These are phyloP conservation scores for Phytophthora fragariaefolia DNA, from an alignment of 352 stramenopile species.

Conservation along the genomic window DNA sequence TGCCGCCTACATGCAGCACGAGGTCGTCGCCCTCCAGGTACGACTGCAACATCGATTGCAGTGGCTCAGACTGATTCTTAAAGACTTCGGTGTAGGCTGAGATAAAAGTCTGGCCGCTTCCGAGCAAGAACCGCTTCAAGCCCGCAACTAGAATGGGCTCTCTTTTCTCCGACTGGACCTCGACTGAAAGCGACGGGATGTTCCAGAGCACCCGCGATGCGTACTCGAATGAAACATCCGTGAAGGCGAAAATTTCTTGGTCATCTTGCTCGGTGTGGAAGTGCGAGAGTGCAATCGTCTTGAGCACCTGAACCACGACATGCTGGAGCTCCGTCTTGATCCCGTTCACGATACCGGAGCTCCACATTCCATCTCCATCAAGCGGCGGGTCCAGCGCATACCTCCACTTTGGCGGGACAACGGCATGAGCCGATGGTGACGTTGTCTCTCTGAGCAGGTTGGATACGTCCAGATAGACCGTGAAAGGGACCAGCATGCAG, in stretches of 20 bases:
- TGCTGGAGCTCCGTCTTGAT: constrained; percentile 61
- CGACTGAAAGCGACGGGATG: constrained; percentile 69
- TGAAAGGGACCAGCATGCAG: constrained; percentile 80
- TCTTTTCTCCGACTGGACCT: constrained; percentile 44
- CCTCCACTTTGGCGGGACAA: constrained; percentile 21
- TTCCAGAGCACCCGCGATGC: constrained; percentile 72
- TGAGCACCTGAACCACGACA: constrained; percentile 68
- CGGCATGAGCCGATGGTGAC: neutral
- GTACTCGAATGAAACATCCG: constrained; percentile 81
- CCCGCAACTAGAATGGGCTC: constrained; percentile 68
- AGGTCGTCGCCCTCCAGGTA: constrained; percentile 76
- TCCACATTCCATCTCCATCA: constrained; percentile 13
- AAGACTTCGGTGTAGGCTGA: constrained; percentile 75
- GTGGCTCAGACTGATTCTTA: constrained; percentile 64
- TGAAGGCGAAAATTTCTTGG: constrained; percentile 78
- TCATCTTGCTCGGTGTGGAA: constrained; percentile 68
- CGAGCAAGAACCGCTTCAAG: constrained; percentile 76
- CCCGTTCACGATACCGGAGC: constrained; percentile 37
- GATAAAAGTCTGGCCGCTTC: constrained; percentile 77
- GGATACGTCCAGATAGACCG: constrained; percentile 64
- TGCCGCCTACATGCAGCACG: constrained; percentile 58
- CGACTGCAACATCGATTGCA: constrained; percentile 73
- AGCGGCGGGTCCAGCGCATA: constrained; percentile 31
- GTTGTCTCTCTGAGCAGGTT: constrained; percentile 39
- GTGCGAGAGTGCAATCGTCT: constrained; percentile 78